phyloP scores from a whole-genome alignment of 1,284 basidiomycete species.

The Psilocybe mexicana region DNA sequence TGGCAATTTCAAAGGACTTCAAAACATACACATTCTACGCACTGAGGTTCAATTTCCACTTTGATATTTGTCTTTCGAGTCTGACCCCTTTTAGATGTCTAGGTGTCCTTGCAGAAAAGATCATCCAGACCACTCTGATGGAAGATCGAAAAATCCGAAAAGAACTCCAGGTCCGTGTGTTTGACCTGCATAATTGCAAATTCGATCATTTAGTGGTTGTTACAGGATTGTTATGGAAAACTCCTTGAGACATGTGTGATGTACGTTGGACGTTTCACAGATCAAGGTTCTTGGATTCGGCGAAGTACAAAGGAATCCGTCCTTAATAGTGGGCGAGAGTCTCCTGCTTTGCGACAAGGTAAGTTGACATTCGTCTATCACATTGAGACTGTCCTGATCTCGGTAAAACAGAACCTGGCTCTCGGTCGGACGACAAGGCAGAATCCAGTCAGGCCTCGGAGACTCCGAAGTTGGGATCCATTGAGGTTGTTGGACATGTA shows the following conservation, averaged over 20 bases:
- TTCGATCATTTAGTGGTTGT: not conserved
- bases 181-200: not conserved
- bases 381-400: conserved; percentile 7
- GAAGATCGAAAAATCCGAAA: conserved; percentile 89
- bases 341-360: conserved; percentile 59
- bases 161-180: conserved; percentile 74
- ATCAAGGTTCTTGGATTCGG: conserved; percentile 80
- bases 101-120: conserved; percentile 78
- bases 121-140: conserved; percentile 85
- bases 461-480: conserved; percentile 40
- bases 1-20: conserved; percentile 61
- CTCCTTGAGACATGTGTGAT: conserved; percentile 81
- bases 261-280: conserved; percentile 74
- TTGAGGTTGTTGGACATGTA: conserved; percentile 58
- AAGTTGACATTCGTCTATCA: conserved; percentile 15
- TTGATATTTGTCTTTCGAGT: not conserved
- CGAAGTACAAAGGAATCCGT: conserved; percentile 62
- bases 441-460: conserved; percentile 49
- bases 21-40: conserved; percentile 73
- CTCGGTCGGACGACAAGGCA: conserved; percentile 52
- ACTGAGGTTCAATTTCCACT: conserved; percentile 52
- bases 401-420: conserved; percentile 25
- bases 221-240: conserved; percentile 81
- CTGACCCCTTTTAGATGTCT: conserved; percentile 59
- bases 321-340: conserved; percentile 63